Conservation (phyloP, 257 asterid species). For the Craterostigma plantagineum region DNA sequence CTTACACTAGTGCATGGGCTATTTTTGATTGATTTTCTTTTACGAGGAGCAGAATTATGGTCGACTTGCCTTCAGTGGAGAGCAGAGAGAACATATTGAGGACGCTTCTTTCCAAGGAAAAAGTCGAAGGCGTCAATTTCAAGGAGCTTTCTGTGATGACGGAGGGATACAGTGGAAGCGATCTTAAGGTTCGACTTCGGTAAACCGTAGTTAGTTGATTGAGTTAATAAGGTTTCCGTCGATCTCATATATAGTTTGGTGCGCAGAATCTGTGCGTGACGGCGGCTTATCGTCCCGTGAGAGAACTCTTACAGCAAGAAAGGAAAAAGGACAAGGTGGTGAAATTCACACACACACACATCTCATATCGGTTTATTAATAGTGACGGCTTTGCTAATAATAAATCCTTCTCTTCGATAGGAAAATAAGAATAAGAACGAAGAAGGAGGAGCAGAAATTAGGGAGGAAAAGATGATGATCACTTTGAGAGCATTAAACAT, state of each 20-base stretch:
- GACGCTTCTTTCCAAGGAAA: slow-evolving; percentile 77
- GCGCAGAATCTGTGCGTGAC: slow-evolving; percentile 66
- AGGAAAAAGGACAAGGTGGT: slow-evolving; percentile 42
- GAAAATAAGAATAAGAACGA: slow-evolving; percentile 21
- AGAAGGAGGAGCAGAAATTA: slow-evolving; percentile 19
- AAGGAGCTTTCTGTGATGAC: slow-evolving; percentile 75
- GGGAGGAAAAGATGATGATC: slow-evolving; percentile 36
- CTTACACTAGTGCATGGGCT: too few species aligned
- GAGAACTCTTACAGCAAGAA: slow-evolving; percentile 61
- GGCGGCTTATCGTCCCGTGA: slow-evolving; percentile 71
- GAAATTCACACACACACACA: too few species aligned
- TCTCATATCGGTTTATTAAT: too few species aligned
- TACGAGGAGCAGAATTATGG: slow-evolving; percentile 67
- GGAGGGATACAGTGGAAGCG: slow-evolving; percentile 95
- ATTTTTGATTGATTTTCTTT: too few species aligned
- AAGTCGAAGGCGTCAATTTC: slow-evolving; percentile 51
- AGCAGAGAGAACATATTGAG: slow-evolving; percentile 77
- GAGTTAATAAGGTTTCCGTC: too few species aligned
- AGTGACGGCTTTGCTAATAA: too few species aligned
- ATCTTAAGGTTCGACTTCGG: slow-evolving; percentile 95
- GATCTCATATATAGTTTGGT: too few species aligned
- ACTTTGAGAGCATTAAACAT: slow-evolving; percentile 46
- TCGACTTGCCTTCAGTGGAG: slow-evolving; percentile 72
- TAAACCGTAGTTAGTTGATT: too few species aligned
- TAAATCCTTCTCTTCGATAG: slow-evolving; percentile 12